Conservation (phyloP, 2,329 filamentous ascomycete species). For the Thermothelomyces thermophilus region DNA sequence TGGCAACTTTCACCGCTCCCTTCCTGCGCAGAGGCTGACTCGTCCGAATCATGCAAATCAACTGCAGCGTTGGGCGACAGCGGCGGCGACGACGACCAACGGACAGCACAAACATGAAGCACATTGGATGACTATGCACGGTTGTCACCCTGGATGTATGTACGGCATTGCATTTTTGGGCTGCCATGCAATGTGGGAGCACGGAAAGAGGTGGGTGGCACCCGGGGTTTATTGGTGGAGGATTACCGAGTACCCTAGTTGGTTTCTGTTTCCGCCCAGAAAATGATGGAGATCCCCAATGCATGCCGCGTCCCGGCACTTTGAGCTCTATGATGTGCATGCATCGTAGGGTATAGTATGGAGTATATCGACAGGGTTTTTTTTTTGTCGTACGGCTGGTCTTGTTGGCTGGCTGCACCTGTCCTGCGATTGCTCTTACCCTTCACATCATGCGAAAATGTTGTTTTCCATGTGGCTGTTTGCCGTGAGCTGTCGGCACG, state of each 20-base stretch:
- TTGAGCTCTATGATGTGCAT: not conserved
- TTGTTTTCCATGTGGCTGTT: too few species aligned
- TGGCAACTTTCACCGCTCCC: too few species aligned
- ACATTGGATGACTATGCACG: not conserved
- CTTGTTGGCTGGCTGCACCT: too few species aligned
- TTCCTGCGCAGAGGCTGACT: too few species aligned
- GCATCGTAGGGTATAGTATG: too few species aligned
- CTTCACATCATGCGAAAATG: too few species aligned
- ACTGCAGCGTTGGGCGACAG: not conserved
- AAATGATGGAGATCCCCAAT: not conserved
- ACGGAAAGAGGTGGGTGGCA: conserved; percentile 2
- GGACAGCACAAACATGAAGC: not conserved
- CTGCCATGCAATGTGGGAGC: not conserved
- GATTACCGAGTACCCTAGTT: not conserved
- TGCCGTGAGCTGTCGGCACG: too few species aligned
- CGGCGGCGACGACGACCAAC: not conserved
- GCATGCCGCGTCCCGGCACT: not conserved
- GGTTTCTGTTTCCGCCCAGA: not conserved
- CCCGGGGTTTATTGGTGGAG: not conserved
- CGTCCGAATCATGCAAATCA: too few species aligned
- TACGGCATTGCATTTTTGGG: not conserved
- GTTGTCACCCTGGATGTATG: not conserved
- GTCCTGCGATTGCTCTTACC: too few species aligned
- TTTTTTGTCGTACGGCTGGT: too few species aligned
- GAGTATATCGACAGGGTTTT: too few species aligned